Base-by-base conservation (phyloP, 441 rosid species). In the Monsonia emarginata region DNA sequence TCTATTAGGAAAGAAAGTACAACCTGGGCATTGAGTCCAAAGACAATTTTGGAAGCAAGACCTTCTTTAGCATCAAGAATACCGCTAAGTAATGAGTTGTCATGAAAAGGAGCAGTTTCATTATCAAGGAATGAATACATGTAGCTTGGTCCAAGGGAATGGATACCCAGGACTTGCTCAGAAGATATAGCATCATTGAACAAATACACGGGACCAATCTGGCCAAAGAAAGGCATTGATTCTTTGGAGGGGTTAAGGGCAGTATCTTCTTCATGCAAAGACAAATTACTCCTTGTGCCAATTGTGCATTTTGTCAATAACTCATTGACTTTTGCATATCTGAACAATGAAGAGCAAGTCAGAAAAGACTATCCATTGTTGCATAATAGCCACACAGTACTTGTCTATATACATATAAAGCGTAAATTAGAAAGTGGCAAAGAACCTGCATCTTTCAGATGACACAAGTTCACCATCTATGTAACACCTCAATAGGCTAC, bases 11-110 rank as follows among this genome's bases (percentile, higher is more conserved):
- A 56, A 56, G 69, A 60, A 69, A 50, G 66, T 54, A 66, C 66
- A 73, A 95, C 99, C 98, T 95, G 99, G 24, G 97, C 98, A 86
- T 89, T 91, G 66, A 95, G 83, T 78, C 97, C 99, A 84, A 89
- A 86, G 54, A 91, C 72, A 68, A 95, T 84, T 81, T 91, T 95
- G 67, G 95, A 87, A 69, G 96, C 89, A 75, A 95, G 95, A 68
- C 97, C 98, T 70, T 94, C 97, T 82, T 88, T 94, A 74, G 85
- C 84, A 81, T 91, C 98, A 78, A 91, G 88, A 82, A 91, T 76
- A 63, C 91, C 97, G 85, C 91, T 84, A 57, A 87, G 86, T 74
- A 87, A 61, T 65, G 85, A 85, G 72, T 70, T 84, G 70, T 83
- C 87, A 81, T 79, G 77, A 75, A 74, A 72, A 65, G 87, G 77